phyloP scores from a whole-genome alignment of 352 stramenopile genomes.

The Phytophthora niederhauseri region DNA sequence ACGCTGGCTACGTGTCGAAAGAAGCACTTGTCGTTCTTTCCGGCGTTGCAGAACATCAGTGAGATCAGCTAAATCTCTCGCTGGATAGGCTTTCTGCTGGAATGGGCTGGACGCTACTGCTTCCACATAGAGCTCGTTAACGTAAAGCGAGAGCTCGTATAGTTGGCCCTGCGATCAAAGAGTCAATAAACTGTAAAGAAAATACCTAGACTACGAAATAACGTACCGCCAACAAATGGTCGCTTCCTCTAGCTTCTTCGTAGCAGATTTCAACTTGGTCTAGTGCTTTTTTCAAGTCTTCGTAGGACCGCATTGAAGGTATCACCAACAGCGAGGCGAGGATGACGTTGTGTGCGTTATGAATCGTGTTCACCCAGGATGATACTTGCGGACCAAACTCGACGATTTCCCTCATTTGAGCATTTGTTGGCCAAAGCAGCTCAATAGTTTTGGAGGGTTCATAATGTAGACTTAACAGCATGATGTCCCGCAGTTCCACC shows the following conservation, averaged over 20 bases:
- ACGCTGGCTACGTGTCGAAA: slow-evolving; percentile 37
- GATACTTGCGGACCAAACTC: slow-evolving; percentile 20
- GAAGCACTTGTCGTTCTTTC: slow-evolving; percentile 43
- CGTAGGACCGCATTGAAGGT: slow-evolving; percentile 37
- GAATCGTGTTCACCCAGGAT: slow-evolving; percentile 41
- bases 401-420: slow-evolving; percentile 25
- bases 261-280: slow-evolving; percentile 31
- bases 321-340: slow-evolving; percentile 34
- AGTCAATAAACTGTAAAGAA: not conserved
- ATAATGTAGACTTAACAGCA: slow-evolving; percentile 17
- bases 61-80: slow-evolving; percentile 33
- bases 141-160: slow-evolving; percentile 39
- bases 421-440: slow-evolving; percentile 26
- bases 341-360: slow-evolving; percentile 28
- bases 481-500: slow-evolving; percentile 7
- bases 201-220: not conserved
- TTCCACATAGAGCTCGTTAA: slow-evolving; percentile 56
- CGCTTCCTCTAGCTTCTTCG: slow-evolving; percentile 28
- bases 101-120: slow-evolving; percentile 55
- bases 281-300: slow-evolving; percentile 33
- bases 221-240: slow-evolving; percentile 42
- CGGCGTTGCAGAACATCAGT: slow-evolving; percentile 33
- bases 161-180: slow-evolving; percentile 37
- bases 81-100: slow-evolving; percentile 14
- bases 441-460: slow-evolving; percentile 2